Evolutionary conservation across 306 rosid genomes (phyloP), one percentile per base, ranked within the genome.

Genomic region (Quercus gilva): DNA sequence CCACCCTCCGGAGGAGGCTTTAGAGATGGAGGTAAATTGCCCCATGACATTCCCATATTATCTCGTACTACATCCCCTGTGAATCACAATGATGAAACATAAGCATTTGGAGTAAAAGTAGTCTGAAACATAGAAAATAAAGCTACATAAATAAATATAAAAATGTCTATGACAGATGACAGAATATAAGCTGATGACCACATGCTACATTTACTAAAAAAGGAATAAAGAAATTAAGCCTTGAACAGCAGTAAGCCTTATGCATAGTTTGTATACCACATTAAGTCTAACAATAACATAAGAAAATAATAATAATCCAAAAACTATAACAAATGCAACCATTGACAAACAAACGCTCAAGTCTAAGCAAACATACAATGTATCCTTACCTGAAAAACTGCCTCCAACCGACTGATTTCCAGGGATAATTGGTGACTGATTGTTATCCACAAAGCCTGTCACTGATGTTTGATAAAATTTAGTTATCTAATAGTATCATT

Each of bases 1-100:
- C 90, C 94, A 80, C 81, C 90, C 45, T 90, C 90, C 2, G 88
- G 97, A n/a, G 91, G 93, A 82, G 92, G 92, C 84, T 85, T 84
- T 75, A 88, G 67, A 37, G 94, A 92, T 2, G 94, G 94, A 19
- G 97, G 99, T 58, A 95, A 72, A 78, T 92, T 95, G 17, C 77
- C 94, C 85, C 87, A 87, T 11, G 91, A 75, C 73, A 84, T 68
- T 78, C 90, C 91, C 83, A 73, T 83, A 2, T 77, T 79, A 58
- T 87, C 88, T 79, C 74, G 71, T 5, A 86, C 83, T 74, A 78
- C 75, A 86, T 52, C 82, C 43, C 90, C 97, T 89, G 88, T 52
- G 60, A 56, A 86, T 9, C 78, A 80, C 19, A 75, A 21, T 55
- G 60, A 67, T 15, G n/a, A 45, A 53, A n/a, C 3, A 33, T 45